Percentiles rank a stretch among this genome's conserved stretches.
Evolutionary conservation across 768 basidiomycete genomes (phyloP).

Genomic region (Auricularia heimuer): DNA sequence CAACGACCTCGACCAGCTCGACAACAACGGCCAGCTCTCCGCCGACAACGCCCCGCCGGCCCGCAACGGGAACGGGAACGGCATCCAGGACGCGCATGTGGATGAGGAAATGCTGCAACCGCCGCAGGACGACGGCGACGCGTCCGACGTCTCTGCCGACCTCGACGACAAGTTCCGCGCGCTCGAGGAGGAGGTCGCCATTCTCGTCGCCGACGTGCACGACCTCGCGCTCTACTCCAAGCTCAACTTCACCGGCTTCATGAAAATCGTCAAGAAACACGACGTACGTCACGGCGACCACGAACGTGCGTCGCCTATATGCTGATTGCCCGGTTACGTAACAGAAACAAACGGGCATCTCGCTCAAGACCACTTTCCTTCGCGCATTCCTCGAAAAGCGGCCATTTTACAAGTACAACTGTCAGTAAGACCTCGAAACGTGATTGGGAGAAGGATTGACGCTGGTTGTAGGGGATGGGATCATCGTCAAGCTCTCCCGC

Average conservation of each 20-base stretch:
- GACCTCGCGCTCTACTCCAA: conserved; percentile 68
- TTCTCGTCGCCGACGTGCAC: conserved; percentile 65
- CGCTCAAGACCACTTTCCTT: conserved; percentile 80
- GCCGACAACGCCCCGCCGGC: too few relatives aligned
- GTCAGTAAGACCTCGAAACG: conserved; percentile 15
- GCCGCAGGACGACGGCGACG: conserved; percentile 30
- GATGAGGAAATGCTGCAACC: conserved; percentile 5
- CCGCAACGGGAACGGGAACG: conserved; percentile 7
- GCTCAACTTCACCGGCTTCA: conserved; percentile 96
- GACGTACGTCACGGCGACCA: conserved; percentile 44
- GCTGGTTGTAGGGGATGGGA: conserved; percentile 44
- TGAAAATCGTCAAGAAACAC: conserved; percentile 81
- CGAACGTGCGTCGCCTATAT: background rate
- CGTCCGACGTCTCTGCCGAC: conserved; percentile 36
- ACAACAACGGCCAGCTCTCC: background rate
- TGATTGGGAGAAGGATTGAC: too few relatives aligned
- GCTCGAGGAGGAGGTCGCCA: conserved; percentile 90
- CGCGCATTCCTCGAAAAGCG: conserved; percentile 88
- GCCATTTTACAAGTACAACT: conserved; percentile 94
- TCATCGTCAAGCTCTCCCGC: conserved; percentile 93
- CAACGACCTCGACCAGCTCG: conserved; percentile 12
- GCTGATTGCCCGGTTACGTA: background rate
- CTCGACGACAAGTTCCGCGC: conserved; percentile 71
- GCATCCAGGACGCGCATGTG: conserved; percentile 11
- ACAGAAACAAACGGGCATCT: conserved; percentile 85